Evolutionary conservation across 768 basidiomycete species (phyloP).

Genomic region (Hygrocybe coccinea): DNA sequence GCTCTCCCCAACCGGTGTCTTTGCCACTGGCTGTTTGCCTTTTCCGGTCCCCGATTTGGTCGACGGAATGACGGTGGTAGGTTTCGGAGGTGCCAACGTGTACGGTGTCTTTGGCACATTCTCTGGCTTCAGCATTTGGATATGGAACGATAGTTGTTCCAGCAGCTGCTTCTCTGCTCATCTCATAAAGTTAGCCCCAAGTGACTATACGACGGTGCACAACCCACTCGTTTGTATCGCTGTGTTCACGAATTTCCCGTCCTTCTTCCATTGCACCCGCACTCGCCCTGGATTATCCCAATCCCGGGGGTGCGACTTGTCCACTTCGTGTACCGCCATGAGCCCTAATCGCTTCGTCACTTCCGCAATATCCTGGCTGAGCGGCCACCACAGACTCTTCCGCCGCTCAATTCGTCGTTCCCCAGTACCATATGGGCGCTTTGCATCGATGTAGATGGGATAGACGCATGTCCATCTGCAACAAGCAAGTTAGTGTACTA

Average conservation of each 20-base stretch:
- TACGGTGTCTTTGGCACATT: constrained; percentile 63
- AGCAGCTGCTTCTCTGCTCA: constrained; percentile 73
- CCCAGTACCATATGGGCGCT: constrained; percentile 79
- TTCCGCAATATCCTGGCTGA: constrained; percentile 88
- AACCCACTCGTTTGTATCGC: constrained; percentile 69
- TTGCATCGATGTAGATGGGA: constrained; percentile 95
- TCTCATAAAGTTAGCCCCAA: not conserved
- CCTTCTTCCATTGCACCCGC: constrained; percentile 87
- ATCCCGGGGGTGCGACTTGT: constrained; percentile 88
- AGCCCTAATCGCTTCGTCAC: constrained; percentile 75
- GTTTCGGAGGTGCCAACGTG: constrained; percentile 29
- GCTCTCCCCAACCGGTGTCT: constrained; percentile 39
- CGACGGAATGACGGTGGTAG: constrained; percentile 28
- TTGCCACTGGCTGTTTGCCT: constrained; percentile 49
- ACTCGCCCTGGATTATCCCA: constrained; percentile 99
- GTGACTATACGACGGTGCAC: constrained; percentile 13
- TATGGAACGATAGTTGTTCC: constrained; percentile 66
- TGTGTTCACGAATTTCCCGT: constrained; percentile 60
- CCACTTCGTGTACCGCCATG: constrained; percentile 80
- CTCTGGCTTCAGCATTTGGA: constrained; percentile 71
- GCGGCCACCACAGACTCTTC: constrained; percentile 90
- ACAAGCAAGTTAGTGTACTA: not conserved
- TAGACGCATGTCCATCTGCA: constrained; percentile 92
- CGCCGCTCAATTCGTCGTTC: constrained; percentile 75
- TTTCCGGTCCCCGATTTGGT: constrained; percentile 28